These are phyloP conservation scores for Aureobasidium mangrovei DNA, from an alignment of 2,329 filamentous ascomycete species.

Conservation along the genomic window DNA sequence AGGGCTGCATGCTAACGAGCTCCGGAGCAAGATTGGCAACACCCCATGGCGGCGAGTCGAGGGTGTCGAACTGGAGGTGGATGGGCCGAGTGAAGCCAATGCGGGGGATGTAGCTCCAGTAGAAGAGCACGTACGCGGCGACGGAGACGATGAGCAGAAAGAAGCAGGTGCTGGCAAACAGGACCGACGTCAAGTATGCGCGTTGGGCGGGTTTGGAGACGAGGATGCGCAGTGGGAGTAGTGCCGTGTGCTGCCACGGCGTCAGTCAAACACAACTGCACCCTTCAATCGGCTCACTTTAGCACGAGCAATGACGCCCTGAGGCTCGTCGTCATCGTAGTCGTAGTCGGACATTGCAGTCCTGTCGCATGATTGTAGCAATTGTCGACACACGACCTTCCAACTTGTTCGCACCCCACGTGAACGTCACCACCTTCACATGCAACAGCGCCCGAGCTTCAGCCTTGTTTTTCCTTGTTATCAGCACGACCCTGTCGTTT, in stretches of 20 bases:
- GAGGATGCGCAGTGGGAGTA: conserved; percentile 46
- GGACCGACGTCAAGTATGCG: conserved; percentile 53
- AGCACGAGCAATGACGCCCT: background rate
- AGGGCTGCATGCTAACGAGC: conserved; percentile 64
- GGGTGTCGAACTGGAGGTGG: conserved; percentile 57
- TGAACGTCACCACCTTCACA: background rate
- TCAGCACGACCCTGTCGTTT: no score
- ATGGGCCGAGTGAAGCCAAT: conserved; percentile 54
- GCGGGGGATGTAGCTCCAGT: conserved; percentile 58
- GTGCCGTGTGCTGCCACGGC: conserved; percentile 40
- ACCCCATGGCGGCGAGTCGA: conserved; percentile 38
- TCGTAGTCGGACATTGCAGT: conserved; percentile 2
- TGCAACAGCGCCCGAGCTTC: no score
- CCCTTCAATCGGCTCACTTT: background rate
- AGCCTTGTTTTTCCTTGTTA: no score
- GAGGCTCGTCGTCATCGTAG: conserved; percentile 5
- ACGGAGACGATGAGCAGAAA: conserved; percentile 50
- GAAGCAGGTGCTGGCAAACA: conserved; percentile 45
- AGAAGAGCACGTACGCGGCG: conserved; percentile 57
- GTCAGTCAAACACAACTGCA: background rate
- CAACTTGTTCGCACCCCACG: background rate
- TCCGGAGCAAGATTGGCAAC: conserved; percentile 40
- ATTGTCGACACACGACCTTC: background rate
- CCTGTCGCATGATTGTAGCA: background rate
- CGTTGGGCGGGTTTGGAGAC: conserved; percentile 54